A percentile compares a stretch with the other conserved stretches of the same genome.
Evolutionary conservation across 768 basidiomycete species (phyloP).

Genomic region (Porpolomopsis calyptriformis): DNA sequence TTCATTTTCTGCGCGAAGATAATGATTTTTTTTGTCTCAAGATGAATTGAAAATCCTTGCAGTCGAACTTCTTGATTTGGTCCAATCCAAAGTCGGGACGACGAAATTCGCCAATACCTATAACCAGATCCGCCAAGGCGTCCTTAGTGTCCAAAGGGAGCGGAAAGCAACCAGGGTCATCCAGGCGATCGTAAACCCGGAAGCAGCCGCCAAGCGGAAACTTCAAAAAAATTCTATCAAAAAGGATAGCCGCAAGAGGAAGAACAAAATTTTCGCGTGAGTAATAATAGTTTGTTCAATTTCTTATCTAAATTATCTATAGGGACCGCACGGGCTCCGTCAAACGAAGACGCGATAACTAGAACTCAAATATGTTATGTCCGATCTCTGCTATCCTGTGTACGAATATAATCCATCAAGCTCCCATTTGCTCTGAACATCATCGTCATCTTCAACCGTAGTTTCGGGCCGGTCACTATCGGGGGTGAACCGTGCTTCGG

Average conservation of each 20-base stretch:
- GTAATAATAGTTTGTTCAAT: constrained; percentile 19
- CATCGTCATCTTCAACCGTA: no score
- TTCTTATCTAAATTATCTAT: neutral
- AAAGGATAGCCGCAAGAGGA: constrained; percentile 80
- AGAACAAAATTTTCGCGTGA: constrained; percentile 49
- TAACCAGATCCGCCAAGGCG: constrained; percentile 67
- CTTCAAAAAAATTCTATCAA: constrained; percentile 60
- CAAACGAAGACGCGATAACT: neutral
- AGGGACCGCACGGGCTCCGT: neutral
- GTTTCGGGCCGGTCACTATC: no score
- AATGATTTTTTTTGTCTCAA: constrained; percentile 18
- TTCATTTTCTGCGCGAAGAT: neutral
- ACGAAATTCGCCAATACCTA: constrained; percentile 73
- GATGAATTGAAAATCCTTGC: constrained; percentile 78
- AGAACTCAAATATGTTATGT: constrained; percentile 3
- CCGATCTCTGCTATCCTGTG: no score
- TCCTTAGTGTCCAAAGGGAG: constrained; percentile 55
- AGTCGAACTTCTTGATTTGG: constrained; percentile 74
- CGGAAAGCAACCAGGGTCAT: constrained; percentile 49
- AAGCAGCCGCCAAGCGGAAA: constrained; percentile 67
- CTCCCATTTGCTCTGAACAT: no score
- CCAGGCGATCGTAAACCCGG: constrained; percentile 49
- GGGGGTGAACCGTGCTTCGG: no score
- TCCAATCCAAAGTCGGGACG: constrained; percentile 83
- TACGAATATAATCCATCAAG: no score